Evolutionary conservation across 2,329 filamentous ascomycete genomes (phyloP).

Genomic region (Hypoxylon sp.): DNA sequence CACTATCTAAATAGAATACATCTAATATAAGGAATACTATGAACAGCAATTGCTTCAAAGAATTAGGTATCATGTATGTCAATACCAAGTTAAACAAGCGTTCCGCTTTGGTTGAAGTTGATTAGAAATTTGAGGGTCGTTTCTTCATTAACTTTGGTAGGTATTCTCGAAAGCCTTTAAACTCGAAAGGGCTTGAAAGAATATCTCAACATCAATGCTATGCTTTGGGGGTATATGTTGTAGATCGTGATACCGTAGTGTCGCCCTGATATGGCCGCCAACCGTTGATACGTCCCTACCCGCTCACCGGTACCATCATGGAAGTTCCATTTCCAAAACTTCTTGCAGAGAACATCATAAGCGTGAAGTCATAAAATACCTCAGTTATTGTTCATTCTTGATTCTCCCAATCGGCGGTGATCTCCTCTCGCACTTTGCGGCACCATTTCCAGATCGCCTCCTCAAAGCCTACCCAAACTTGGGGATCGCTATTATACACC

Average conservation of each 20-base stretch:
- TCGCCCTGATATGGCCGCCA: slow-evolving; percentile 22
- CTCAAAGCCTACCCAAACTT: slow-evolving; percentile 87
- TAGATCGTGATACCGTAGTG: slow-evolving; percentile 37
- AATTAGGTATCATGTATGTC: slow-evolving; percentile 14
- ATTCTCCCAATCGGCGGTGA: slow-evolving; percentile 74
- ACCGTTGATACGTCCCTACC: slow-evolving; percentile 13
- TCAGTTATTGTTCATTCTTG: slow-evolving; percentile 29
- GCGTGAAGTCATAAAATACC: slow-evolving; percentile 31
- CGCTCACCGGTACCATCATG: slow-evolving; percentile 7
- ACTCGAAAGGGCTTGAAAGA: slow-evolving; percentile 16
- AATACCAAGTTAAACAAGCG: slow-evolving; percentile 14
- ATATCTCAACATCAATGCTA: slow-evolving; percentile 36
- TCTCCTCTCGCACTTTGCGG: slow-evolving; percentile 83
- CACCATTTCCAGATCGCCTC: slow-evolving; percentile 87
- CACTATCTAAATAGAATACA: not conserved
- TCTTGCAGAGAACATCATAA: slow-evolving; percentile 28
- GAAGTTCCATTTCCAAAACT: slow-evolving; percentile 19
- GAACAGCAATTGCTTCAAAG: slow-evolving; percentile 1
- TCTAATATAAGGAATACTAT: not conserved
- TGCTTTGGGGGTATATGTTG: slow-evolving; percentile 46
- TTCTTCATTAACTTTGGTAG: slow-evolving; percentile 31
- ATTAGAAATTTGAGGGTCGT: slow-evolving; percentile 30
- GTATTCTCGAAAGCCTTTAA: slow-evolving; percentile 28
- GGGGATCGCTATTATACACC: slow-evolving; percentile 78
- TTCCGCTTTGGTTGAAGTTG: slow-evolving; percentile 16